phyloP scores from a whole-genome alignment of 1,139 yeast genomes.

The Taphrina deformans region DNA sequence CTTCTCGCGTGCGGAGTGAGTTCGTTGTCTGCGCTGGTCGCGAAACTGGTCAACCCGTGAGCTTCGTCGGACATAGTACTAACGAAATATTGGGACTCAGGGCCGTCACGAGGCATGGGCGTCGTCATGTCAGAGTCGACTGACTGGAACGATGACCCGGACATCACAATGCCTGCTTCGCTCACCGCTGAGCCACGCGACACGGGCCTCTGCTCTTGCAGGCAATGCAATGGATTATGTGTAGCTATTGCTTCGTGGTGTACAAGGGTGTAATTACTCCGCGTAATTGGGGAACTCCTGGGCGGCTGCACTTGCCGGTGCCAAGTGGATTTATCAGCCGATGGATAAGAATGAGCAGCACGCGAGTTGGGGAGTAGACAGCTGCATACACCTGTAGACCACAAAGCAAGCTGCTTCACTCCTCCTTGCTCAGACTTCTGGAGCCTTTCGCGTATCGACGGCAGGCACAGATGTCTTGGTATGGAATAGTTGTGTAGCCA shows the following conservation, averaged over 20 bases:
- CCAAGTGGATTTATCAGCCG: background rate
- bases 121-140: constrained; percentile 1
- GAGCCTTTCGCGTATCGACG: no score
- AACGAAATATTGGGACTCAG: background rate
- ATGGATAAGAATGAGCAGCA: background rate
- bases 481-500: no score
- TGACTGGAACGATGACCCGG: background rate
- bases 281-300: background rate
- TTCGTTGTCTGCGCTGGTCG: background rate
- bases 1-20: background rate
- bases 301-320: background rate
- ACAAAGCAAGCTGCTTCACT: no score
- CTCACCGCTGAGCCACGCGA: background rate
- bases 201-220: background rate
- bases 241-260: background rate
- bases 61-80: background rate
- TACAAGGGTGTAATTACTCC: background rate
- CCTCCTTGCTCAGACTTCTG: no score
- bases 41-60: background rate
- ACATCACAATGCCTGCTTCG: background rate
- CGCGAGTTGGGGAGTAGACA: background rate
- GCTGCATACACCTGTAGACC: no score
- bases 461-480: no score
- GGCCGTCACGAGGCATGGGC: constrained; percentile 14
- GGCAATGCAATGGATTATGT: background rate